phyloP scores from a whole-genome alignment of 1,284 basidiomycete genomes.

The Gomphus bonarii region DNA sequence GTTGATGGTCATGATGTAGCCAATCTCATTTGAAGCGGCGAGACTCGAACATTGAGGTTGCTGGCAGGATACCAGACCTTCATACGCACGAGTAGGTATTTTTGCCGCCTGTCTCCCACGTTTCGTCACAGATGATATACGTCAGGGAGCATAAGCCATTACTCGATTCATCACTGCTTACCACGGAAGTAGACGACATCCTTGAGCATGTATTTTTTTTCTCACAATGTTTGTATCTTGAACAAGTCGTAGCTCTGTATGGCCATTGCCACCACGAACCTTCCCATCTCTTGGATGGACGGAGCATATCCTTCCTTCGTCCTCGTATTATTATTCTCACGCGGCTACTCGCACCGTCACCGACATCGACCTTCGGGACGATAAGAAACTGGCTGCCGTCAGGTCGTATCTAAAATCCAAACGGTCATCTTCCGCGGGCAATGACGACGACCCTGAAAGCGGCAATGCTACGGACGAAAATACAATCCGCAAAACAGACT shows the following conservation, averaged over 20 bases:
- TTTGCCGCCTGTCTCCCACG: neutral
- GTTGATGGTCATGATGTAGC: neutral
- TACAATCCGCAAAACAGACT: neutral
- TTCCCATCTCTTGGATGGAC: constrained; percentile 43
- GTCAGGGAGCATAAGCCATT: neutral
- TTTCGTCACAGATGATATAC: neutral
- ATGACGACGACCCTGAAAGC: neutral
- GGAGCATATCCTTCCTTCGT: constrained; percentile 59
- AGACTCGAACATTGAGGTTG: neutral
- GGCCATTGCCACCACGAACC: constrained; percentile 17
- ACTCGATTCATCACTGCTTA: constrained; percentile 1
- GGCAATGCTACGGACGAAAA: neutral
- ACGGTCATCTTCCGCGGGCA: constrained; percentile 11
- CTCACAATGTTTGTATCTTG: neutral
- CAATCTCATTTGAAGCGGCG: neutral
- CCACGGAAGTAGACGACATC: constrained; percentile 8
- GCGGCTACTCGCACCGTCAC: constrained; percentile 45
- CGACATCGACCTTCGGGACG: constrained; percentile 49
- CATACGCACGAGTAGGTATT: neutral
- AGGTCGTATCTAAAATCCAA: constrained; percentile 36
- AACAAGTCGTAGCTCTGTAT: constrained; percentile 17
- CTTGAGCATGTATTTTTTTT: constrained; percentile 8
- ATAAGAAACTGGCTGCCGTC: constrained; percentile 39
- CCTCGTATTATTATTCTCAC: constrained; percentile 55
- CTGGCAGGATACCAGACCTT: neutral